Evolutionary conservation across 129 eudicot genomes (phyloP), one percentile per base, ranked within the genome.

Genomic region (Helianthus tuberosus): DNA sequence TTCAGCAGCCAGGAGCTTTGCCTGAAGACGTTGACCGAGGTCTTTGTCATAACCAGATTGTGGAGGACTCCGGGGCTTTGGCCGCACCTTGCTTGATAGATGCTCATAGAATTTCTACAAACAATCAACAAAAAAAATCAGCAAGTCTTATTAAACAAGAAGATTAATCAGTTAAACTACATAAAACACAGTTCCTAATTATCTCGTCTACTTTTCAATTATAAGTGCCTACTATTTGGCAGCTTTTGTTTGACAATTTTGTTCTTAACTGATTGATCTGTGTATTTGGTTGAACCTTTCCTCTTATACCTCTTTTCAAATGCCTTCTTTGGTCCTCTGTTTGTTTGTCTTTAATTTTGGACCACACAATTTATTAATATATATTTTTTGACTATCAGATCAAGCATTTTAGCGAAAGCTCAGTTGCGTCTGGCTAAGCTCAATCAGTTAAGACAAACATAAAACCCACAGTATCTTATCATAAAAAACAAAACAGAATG

Each of bases 1-100:
- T 79, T 95, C 99, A 75, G 99, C 99, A 72, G 99, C 99, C 61
- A 77, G 84, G 55, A 95, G 97, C 84, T 89, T 95, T 17, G 99
- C 99, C 85, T 95, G 92, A 49, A 95, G 96, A 46, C 97, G 96
- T 84, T 91, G 99, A 60, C 94, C 95, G 68, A 81, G 93, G 62
- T 91, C 89, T 63, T 83, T 90, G 35, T 87, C 96, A 54, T 58
- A 60, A 12, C 94, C 82, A 52, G 94, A 80, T 47, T 81, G 91
- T 41, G 91, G 91, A 49, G 96, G 98, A 72, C 96, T 91, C 80
- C 90, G 83, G 9, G 89, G 93, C 83, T 88, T 95, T 7, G 89
- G 92, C 23, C 96, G 80, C 11, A 96, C 99, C 78, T 95, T 95
- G 76, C 90, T 87, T 57, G 99, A 85, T 58, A 95, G 76, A 29